Percentiles rank a stretch among this genome's conserved stretches.
phyloP scores from a whole-genome alignment of 2,329 filamentous ascomycete species.

The Meredithiella fracta region DNA sequence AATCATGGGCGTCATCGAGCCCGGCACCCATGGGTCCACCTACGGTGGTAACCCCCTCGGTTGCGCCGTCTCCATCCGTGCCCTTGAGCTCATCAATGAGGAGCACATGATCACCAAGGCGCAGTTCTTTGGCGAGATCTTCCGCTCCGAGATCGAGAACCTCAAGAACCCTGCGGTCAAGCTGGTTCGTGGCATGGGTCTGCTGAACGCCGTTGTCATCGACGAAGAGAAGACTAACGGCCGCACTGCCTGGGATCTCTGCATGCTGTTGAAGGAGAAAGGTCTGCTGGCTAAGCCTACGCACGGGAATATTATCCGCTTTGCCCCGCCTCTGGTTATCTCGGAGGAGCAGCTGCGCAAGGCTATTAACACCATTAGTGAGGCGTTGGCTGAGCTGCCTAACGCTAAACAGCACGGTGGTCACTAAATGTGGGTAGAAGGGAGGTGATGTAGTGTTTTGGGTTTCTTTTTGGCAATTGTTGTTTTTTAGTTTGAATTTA shows the following conservation, averaged over 20 bases:
- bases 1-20: constrained; percentile 89
- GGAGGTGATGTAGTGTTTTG: not conserved
- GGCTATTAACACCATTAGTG: constrained; percentile 62
- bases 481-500: not conserved
- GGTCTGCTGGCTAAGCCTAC: constrained; percentile 94
- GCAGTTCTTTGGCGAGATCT: constrained; percentile 62
- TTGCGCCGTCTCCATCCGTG: constrained; percentile 87
- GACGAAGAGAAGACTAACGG: constrained; percentile 76
- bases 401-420: constrained; percentile 25
- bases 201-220: constrained; percentile 91
- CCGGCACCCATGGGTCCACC: constrained; percentile 94
- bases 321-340: constrained; percentile 92
- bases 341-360: constrained; percentile 69
- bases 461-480: not conserved
- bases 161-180: constrained; percentile 70
- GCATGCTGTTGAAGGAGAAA: constrained; percentile 88
- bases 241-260: constrained; percentile 88
- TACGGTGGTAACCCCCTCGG: constrained; percentile 95
- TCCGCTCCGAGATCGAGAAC: constrained; percentile 61
- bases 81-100: constrained; percentile 83
- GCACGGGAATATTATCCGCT: constrained; percentile 93
- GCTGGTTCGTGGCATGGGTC: constrained; percentile 73
- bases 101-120: constrained; percentile 75
- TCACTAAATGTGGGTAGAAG: constrained; percentile 20
- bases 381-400: constrained; percentile 69